Base-by-base conservation (phyloP, 2,329 filamentous ascomycete genomes). In the Myriosclerotinia scirpicola region DNA sequence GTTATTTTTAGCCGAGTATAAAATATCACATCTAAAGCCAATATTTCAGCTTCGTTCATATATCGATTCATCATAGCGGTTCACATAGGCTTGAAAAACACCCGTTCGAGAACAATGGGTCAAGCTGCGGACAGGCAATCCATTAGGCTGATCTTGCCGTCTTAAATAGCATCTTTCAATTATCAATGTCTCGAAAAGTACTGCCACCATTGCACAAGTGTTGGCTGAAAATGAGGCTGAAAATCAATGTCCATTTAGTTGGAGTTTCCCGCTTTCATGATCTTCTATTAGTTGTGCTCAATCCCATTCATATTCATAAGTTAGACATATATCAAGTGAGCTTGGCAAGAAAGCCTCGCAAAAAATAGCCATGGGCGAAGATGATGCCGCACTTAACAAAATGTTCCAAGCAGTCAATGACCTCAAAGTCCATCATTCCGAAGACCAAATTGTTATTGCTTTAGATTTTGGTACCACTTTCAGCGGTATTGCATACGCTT, bases 401-500 rank as follows among this genome's bases (percentile, higher is more conserved):
- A 62, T 62, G 59, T 53, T 42, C 17, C 34, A 6, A 38, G 38
- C 38, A 3, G 9, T 55, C 5, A 54, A 44, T 17, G 48, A 36
- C 22, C 64, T 54, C 6, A 66, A 40, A 15, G 34, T 48, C 26
- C 17, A 42, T 46, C 20, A 66, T 11, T 54, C 59, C 5, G 64
- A 69, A 8, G 67, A 71, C 20, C 60, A 64, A 54, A 59, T 73
- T 2, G 46, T 71, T 0, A 55, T 73, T 30, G 67, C 42, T 26
- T 22, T 72, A 12, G 70, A 72, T 44, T 72, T 72, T 34, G 69
- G 70, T 1, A 73, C 69, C 0, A 72, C 70, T 0, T 70, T 64
- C 64, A 67, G 66, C 34, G 70, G 69, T 1, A 66, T 70, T 15
- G 69, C 69, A 17, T 72, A 68, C 50, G 67, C 67, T 0, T 71